Percentiles rank a stretch among this genome's conserved stretches.
These are phyloP conservation scores for Cutaneotrichosporon spelunceum DNA, from an alignment of 1,284 basidiomycete species.

Conservation along the genomic window DNA sequence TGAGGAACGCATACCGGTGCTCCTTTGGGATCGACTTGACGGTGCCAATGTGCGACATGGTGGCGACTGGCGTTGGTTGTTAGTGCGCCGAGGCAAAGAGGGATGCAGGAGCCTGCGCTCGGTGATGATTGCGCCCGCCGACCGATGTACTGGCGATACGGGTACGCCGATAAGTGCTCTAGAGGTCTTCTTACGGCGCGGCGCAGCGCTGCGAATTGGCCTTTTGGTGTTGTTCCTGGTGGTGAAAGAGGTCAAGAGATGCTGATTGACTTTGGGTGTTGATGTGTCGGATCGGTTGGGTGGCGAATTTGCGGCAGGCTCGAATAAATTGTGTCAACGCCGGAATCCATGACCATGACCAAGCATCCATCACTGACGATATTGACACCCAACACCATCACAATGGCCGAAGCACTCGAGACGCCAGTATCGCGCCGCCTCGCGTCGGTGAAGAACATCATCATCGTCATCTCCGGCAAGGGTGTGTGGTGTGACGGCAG, in stretches of 20 bases:
- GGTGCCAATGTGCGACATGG: slow-evolving; percentile 46
- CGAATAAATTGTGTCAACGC: neutral
- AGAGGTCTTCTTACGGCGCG: neutral
- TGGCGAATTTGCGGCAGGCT: slow-evolving; percentile 7
- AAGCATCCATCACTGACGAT: neutral
- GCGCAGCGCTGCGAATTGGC: neutral
- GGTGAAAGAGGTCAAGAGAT: neutral
- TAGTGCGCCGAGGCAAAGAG: neutral
- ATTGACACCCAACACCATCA: neutral
- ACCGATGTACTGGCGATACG: neutral
- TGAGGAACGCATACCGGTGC: slow-evolving; percentile 47
- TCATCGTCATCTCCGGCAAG: slow-evolving; percentile 93
- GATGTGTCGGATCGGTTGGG: slow-evolving; percentile 1
- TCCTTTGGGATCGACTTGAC: slow-evolving; percentile 49
- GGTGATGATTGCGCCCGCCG: neutral
- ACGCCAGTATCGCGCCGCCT: slow-evolving; percentile 64
- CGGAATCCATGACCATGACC: neutral
- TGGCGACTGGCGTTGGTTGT: slow-evolving; percentile 10
- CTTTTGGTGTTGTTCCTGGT: slow-evolving; percentile 1
- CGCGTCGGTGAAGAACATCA: slow-evolving; percentile 72
- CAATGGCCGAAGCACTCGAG: slow-evolving; percentile 43
- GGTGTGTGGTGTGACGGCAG: slow-evolving; percentile 30
- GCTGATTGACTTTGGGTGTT: neutral
- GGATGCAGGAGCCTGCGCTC: neutral
- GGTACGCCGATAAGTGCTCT: neutral